These are phyloP conservation scores for Citropsis articulata DNA, from an alignment of 345 rosid genomes.

Conservation along the genomic window DNA sequence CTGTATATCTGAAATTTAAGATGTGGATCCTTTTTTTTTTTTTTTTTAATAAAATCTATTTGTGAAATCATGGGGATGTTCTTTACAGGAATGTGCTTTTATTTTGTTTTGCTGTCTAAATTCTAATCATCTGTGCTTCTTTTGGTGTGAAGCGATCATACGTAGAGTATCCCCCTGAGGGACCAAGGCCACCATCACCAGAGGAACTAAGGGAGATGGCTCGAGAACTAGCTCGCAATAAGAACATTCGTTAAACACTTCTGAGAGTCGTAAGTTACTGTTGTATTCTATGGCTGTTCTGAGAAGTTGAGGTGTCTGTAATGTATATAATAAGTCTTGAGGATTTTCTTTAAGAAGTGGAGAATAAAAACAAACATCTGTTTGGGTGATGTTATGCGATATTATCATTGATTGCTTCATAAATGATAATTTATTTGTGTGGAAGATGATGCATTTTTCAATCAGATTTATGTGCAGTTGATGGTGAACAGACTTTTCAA, in stretches of 20 bases:
- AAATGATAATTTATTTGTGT: neutral
- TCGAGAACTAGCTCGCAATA: slow-evolving; percentile 51
- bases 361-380: neutral
- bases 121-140: neutral
- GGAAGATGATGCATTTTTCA: neutral
- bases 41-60: neutral
- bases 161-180: slow-evolving; percentile 53
- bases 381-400: neutral
- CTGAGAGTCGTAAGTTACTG: neutral
- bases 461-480: neutral
- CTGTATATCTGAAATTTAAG: neutral
- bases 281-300: neutral
- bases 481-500: neutral
- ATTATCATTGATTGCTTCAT: neutral
- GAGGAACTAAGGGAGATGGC: slow-evolving; percentile 75
- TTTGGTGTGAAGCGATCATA: slow-evolving; percentile 47
- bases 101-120: neutral
- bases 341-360: slow-evolving; percentile 1
- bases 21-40: neutral
- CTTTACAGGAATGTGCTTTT: too few relatives aligned
- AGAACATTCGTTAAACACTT: slow-evolving; percentile 23
- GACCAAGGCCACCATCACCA: slow-evolving; percentile 54
- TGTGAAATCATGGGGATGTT: neutral
- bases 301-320: neutral
- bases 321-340: neutral